A percentile compares a stretch with the other conserved stretches of the same genome.
Conservation (phyloP, 768 basidiomycete species). For the Dictyophora rubrovolvata region DNA sequence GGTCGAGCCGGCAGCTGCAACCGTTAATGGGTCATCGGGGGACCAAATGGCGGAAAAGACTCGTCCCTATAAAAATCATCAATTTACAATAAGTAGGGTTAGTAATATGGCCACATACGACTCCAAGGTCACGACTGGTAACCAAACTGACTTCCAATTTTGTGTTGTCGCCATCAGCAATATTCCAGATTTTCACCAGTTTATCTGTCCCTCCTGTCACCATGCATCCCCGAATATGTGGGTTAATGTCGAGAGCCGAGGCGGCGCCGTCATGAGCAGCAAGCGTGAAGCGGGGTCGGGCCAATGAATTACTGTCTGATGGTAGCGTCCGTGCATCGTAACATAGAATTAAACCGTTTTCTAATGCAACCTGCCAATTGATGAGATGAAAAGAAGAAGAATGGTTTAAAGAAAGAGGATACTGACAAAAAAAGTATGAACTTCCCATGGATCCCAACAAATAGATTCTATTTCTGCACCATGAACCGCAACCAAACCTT, state of each 20-base stretch:
- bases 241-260: constrained; percentile 83
- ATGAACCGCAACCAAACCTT: constrained; percentile 74
- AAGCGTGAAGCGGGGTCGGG: constrained; percentile 75
- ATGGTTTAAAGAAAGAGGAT: neutral
- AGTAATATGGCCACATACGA: constrained; percentile 42
- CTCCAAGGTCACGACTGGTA: constrained; percentile 78
- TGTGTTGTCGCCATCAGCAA: constrained; percentile 52
- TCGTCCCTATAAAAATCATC: constrained; percentile 58
- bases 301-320: constrained; percentile 50
- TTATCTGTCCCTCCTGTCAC: constrained; percentile 94
- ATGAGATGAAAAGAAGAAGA: neutral
- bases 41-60: constrained; percentile 89
- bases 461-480: constrained; percentile 91
- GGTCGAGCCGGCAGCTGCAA: constrained; percentile 91
- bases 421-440: constrained; percentile 75
- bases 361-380: constrained; percentile 67
- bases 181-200: constrained; percentile 93
- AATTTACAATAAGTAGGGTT: constrained; percentile 4
- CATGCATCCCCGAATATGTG: constrained; percentile 81
- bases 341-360: constrained; percentile 88
- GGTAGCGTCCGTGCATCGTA: constrained; percentile 84
- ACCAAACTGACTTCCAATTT: constrained; percentile 77
- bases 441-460: constrained; percentile 94
- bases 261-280: constrained; percentile 89
- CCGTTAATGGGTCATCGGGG: constrained; percentile 86